phyloP scores from a whole-genome alignment of 495 filamentous ascomycete genomes.

The Aspergillus haitiensis region DNA sequence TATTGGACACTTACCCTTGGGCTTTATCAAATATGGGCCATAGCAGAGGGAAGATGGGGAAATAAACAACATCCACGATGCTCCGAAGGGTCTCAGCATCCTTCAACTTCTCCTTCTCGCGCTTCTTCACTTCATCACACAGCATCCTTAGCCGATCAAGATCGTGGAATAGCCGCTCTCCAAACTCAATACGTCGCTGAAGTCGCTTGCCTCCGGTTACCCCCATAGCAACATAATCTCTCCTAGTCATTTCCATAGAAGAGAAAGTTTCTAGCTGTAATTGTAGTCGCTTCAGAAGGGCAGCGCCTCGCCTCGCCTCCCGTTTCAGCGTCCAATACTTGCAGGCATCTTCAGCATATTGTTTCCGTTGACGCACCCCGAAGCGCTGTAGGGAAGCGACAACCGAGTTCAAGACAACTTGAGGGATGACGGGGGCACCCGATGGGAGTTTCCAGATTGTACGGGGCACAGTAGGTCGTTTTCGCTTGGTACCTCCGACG shows the following conservation, averaged over 20 bases:
- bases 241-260: slow-evolving; percentile 90
- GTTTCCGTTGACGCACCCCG: slow-evolving; percentile 77
- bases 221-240: slow-evolving; percentile 91
- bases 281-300: slow-evolving; percentile 87
- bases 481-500: slow-evolving; percentile 74
- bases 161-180: slow-evolving; percentile 69
- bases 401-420: slow-evolving; percentile 76
- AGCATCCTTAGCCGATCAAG: slow-evolving; percentile 70
- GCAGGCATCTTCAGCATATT: slow-evolving; percentile 88
- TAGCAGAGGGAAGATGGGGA: slow-evolving; percentile 78
- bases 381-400: slow-evolving; percentile 79
- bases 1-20: slow-evolving; percentile 55
- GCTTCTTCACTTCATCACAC: slow-evolving; percentile 65
- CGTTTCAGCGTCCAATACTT: slow-evolving; percentile 98
- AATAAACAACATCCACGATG: slow-evolving; percentile 84
- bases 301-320: slow-evolving; percentile 86
- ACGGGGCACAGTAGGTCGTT: slow-evolving; percentile 61
- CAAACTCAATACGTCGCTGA: slow-evolving; percentile 83
- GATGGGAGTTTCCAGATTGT: slow-evolving; percentile 91
- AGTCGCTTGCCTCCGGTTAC: slow-evolving; percentile 75
- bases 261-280: slow-evolving; percentile 87
- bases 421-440: slow-evolving; percentile 90
- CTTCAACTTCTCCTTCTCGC: slow-evolving; percentile 72
- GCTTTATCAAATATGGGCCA: slow-evolving; percentile 81
- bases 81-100: slow-evolving; percentile 71